A percentile compares a stretch with the other conserved stretches of the same genome.
These are phyloP conservation scores for Phytophthora megakarya DNA, from an alignment of 352 stramenopile species.

Conservation along the genomic window DNA sequence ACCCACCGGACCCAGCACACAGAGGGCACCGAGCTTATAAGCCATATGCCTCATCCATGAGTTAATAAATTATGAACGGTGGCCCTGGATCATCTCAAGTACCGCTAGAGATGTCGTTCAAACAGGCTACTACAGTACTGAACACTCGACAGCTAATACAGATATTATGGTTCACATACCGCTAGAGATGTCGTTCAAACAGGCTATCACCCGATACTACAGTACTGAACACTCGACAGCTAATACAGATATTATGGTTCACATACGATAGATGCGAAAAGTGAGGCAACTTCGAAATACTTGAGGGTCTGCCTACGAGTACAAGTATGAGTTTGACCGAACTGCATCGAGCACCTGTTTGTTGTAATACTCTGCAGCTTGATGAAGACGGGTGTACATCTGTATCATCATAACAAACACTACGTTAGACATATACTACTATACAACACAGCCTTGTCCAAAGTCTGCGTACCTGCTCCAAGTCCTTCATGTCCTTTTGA, in stretches of 20 bases:
- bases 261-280: no score
- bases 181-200: no score
- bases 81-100: no score
- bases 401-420: slow-evolving; percentile 22
- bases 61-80: slow-evolving; percentile 34
- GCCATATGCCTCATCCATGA: slow-evolving; percentile 23
- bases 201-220: no score
- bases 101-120: no score
- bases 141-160: slow-evolving; percentile 3
- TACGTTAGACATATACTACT: slow-evolving; percentile 11
- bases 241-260: slow-evolving; percentile 14
- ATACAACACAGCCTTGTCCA: neutral
- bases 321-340: slow-evolving; percentile 31
- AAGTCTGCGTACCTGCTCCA: slow-evolving; percentile 55
- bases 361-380: slow-evolving; percentile 75
- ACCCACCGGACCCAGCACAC: slow-evolving; percentile 33
- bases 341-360: slow-evolving; percentile 60
- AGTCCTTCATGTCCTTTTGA: slow-evolving; percentile 65
- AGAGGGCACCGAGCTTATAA: slow-evolving; percentile 26
- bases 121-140: no score
- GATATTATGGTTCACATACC: slow-evolving; percentile 13
- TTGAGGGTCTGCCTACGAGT: neutral
- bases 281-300: neutral
- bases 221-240: no score
- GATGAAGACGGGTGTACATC: slow-evolving; percentile 73